Evolutionary conservation across 371 early-diverging fungal genomes (phyloP).

Genomic region (Coemansia sp.): DNA sequence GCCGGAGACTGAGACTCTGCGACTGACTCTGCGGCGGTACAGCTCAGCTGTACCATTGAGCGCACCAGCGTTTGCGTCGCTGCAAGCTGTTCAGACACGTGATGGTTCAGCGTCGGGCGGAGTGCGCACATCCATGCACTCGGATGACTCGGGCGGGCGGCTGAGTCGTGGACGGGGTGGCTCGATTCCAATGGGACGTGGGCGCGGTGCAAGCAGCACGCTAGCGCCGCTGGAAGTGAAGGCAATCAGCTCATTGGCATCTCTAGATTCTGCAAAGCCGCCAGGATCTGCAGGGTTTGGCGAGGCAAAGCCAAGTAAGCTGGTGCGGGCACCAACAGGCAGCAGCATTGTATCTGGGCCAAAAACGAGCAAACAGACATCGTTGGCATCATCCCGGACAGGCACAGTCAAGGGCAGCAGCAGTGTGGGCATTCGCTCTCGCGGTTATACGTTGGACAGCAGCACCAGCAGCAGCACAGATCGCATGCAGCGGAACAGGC

Average conservation of each 20-base stretch:
- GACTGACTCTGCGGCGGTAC: conserved; percentile 33
- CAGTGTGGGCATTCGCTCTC: neutral
- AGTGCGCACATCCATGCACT: neutral
- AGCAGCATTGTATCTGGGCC: neutral
- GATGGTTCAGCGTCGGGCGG: neutral
- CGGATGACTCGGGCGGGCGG: neutral
- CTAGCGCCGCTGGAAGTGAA: neutral
- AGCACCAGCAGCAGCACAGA: neutral
- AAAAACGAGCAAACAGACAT: no score
- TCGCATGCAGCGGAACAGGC: neutral
- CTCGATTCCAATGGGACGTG: neutral
- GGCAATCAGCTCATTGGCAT: neutral
- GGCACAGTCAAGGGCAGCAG: neutral
- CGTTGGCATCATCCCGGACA: neutral
- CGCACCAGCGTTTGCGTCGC: conserved; percentile 2
- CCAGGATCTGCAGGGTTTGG: neutral
- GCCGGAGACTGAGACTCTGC: conserved; percentile 64
- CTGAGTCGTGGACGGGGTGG: conserved; percentile 1
- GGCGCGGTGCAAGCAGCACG: neutral
- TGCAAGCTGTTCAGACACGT: conserved; percentile 1
- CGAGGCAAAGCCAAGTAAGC: conserved; percentile 5
- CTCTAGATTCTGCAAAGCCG: no score
- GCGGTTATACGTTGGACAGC: conserved; percentile 3
- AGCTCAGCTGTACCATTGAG: conserved; percentile 7
- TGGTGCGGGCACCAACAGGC: neutral